phyloP scores from a whole-genome alignment of 805 yeast genomes.

The Candida taoyuanica region DNA sequence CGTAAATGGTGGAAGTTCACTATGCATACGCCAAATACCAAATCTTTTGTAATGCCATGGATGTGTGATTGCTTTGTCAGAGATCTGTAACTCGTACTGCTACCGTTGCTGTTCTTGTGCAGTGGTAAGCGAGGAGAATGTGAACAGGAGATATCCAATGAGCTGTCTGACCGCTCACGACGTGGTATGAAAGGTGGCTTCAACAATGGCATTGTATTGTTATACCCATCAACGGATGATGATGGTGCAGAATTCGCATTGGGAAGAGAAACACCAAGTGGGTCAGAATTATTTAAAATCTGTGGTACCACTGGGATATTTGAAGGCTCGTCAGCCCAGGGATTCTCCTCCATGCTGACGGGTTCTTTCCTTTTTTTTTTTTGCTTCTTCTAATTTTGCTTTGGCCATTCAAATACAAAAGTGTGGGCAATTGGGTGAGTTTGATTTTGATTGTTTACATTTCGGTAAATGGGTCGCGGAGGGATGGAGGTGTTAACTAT shows the following conservation, averaged over 20 bases:
- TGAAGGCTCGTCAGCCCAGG: conserved; percentile 20
- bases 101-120: background rate
- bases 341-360: conserved; percentile 21
- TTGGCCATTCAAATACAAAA: too few species aligned
- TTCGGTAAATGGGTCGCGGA: too few species aligned
- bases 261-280: too few species aligned
- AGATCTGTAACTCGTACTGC: conserved; percentile 7
- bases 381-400: too few species aligned
- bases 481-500: too few species aligned
- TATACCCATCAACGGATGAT: background rate
- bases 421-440: background rate
- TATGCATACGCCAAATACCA: conserved; percentile 78
- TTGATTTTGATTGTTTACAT: too few species aligned
- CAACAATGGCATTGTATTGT: conserved; percentile 1
- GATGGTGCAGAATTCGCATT: background rate
- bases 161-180: conserved; percentile 1
- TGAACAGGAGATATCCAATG: background rate
- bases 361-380: too few species aligned
- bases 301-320: too few species aligned
- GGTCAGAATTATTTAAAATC: too few species aligned
- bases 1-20: conserved; percentile 90
- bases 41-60: conserved; percentile 19
- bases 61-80: conserved; percentile 20
- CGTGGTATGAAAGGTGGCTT: conserved; percentile 2
- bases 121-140: background rate